Conservation (phyloP, 768 basidiomycete genomes). For the Mycena amicta region DNA sequence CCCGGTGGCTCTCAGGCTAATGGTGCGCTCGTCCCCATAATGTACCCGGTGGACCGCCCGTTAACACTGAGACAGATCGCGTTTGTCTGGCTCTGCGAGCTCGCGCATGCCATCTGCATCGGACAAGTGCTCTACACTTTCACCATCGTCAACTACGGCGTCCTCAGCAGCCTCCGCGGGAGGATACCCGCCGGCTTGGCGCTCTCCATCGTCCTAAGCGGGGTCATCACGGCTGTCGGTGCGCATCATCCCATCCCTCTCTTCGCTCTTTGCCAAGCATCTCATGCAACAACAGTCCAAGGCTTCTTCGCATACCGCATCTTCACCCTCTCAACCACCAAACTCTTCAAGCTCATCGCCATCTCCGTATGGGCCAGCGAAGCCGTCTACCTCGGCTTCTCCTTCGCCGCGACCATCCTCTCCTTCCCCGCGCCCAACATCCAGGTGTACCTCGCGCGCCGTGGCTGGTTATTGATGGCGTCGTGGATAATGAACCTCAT, state of each 20-base stretch:
- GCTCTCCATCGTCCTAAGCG: neutral
- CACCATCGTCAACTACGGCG: conserved; percentile 1
- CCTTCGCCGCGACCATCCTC: neutral
- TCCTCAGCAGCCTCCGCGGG: neutral
- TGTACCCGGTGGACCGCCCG: neutral
- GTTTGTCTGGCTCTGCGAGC: conserved; percentile 1
- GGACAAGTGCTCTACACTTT: neutral
- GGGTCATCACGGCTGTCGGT: conserved; percentile 1
- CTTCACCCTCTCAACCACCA: neutral
- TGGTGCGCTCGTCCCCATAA: neutral
- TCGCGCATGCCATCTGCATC: conserved; percentile 3
- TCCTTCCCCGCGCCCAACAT: neutral
- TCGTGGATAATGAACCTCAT: neutral
- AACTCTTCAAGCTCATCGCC: neutral
- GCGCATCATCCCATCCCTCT: neutral
- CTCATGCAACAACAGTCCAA: conserved; percentile 10
- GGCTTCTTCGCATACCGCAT: conserved; percentile 12
- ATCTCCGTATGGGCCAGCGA: neutral
- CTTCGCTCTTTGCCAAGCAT: neutral
- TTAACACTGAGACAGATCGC: neutral
- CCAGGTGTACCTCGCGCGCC: neutral
- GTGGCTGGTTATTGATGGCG: neutral
- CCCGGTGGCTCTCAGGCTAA: too few relatives aligned
- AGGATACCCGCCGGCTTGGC: neutral
- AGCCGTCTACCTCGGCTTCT: neutral